These are phyloP conservation scores for Agaricus blazei DNA, from an alignment of 768 basidiomycete species.

Conservation along the genomic window DNA sequence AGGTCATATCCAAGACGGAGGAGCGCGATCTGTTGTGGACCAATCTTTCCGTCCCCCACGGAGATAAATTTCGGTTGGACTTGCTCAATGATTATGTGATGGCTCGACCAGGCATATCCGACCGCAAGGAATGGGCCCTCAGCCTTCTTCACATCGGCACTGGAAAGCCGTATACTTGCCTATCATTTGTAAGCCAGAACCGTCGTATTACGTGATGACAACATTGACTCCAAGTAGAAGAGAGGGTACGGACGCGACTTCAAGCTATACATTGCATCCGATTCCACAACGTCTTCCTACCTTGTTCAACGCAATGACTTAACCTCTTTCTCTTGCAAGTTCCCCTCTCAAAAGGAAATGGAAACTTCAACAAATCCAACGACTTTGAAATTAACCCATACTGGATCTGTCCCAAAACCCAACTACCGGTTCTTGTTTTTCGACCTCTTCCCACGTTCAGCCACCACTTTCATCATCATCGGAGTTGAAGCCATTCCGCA, in stretches of 20 bases:
- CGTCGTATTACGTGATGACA: not conserved
- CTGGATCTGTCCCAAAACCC: not conserved
- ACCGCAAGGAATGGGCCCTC: not conserved
- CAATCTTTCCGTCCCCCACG: not conserved
- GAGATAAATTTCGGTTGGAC: not conserved
- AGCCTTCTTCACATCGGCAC: not conserved
- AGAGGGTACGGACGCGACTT: too few species aligned
- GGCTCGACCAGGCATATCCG: not conserved
- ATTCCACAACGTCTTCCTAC: not conserved
- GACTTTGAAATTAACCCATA: not conserved
- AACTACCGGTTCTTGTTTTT: not conserved
- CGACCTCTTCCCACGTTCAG: constrained; percentile 1
- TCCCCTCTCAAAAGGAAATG: not conserved
- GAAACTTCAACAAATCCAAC: not conserved
- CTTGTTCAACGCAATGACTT: not conserved
- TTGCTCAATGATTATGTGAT: not conserved
- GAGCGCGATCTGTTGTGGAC: not conserved
- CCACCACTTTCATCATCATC: not conserved
- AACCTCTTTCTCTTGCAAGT: not conserved
- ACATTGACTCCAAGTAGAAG: not conserved
- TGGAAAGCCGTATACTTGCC: not conserved
- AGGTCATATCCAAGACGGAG: not conserved
- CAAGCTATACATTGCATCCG: not conserved
- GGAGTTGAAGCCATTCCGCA: not conserved
- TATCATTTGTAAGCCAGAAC: not conserved